A percentile compares a stretch with the other conserved stretches of the same genome.
phyloP scores from a whole-genome alignment of 768 basidiomycete species.

The Rhizopogon roseolus region DNA sequence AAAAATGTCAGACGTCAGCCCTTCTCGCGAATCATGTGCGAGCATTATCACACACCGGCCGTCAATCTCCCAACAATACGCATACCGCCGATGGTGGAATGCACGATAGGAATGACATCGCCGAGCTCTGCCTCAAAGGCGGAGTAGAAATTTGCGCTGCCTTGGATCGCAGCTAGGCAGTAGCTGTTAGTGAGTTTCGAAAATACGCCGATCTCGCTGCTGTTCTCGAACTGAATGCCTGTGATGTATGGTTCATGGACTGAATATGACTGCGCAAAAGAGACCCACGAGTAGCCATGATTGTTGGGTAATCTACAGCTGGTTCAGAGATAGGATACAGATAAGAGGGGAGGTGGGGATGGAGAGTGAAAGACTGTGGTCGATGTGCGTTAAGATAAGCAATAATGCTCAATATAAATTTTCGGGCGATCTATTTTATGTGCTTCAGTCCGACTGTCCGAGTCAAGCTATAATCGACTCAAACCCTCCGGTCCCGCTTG shows the following conservation, averaged over 20 bases:
- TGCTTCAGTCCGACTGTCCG: background rate
- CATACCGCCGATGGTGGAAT: slow-evolving; percentile 92
- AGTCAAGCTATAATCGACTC: slow-evolving; percentile 2
- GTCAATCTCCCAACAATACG: slow-evolving; percentile 91
- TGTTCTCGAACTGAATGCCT: slow-evolving; percentile 94
- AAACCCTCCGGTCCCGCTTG: background rate
- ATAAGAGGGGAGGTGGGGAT: background rate
- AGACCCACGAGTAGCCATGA: slow-evolving; percentile 66
- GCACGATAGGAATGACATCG: slow-evolving; percentile 93
- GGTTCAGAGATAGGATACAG: background rate
- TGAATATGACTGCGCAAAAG: background rate
- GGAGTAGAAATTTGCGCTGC: slow-evolving; percentile 97
- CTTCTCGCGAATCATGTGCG: background rate
- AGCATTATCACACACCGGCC: slow-evolving; percentile 52
- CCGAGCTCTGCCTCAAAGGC: slow-evolving; percentile 93
- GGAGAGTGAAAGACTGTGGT: background rate
- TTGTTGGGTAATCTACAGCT: slow-evolving; percentile 7
- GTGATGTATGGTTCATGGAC: slow-evolving; percentile 9
- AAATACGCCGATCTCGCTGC: slow-evolving; percentile 94
- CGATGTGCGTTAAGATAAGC: too few species aligned
- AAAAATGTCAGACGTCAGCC: background rate
- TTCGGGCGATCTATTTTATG: too few species aligned
- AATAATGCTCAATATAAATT: too few species aligned
- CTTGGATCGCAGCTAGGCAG: slow-evolving; percentile 90
- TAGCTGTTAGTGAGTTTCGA: slow-evolving; percentile 97